Conservation (phyloP, 352 stramenopile genomes). For the Bremia lactucae region DNA sequence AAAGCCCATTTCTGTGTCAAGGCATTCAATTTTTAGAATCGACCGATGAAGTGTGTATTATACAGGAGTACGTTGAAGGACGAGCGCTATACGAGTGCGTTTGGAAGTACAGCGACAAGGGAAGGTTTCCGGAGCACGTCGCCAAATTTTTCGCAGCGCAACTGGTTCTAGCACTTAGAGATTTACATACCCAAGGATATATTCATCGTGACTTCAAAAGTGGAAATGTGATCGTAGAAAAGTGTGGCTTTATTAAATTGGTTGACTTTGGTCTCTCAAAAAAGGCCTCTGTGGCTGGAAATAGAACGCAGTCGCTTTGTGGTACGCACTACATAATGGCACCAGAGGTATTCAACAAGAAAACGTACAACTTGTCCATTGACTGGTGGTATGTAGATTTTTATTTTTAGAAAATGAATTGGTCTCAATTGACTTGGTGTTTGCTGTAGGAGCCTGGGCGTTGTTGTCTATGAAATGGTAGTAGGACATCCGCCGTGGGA, state of each 20-base stretch:
- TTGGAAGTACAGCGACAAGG: slow-evolving; percentile 34
- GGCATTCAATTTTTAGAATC: slow-evolving; percentile 23
- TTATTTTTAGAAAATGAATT: not conserved
- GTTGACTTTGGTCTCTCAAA: slow-evolving; percentile 74
- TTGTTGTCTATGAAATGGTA: slow-evolving; percentile 73
- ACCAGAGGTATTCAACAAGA: slow-evolving; percentile 42
- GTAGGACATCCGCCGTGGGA: slow-evolving; percentile 49
- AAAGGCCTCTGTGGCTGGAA: slow-evolving; percentile 2
- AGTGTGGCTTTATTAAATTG: slow-evolving; percentile 32
- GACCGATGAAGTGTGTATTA: slow-evolving; percentile 15
- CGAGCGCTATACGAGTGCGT: slow-evolving; percentile 60
- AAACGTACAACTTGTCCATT: slow-evolving; percentile 23
- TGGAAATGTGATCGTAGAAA: slow-evolving; percentile 53
- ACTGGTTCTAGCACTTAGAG: slow-evolving; percentile 46
- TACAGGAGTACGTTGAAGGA: slow-evolving; percentile 54
- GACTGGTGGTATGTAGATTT: slow-evolving; percentile 59
- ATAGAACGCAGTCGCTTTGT: slow-evolving; percentile 33
- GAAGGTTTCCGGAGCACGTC: slow-evolving; percentile 39
- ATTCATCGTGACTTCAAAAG: slow-evolving; percentile 79
- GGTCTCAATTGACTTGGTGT: not conserved
- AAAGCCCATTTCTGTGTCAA: slow-evolving; percentile 41
- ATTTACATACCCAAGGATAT: slow-evolving; percentile 39
- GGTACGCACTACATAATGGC: slow-evolving; percentile 73
- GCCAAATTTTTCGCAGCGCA: slow-evolving; percentile 55
- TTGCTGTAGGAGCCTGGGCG: slow-evolving; percentile 44